Evolutionary conservation across 208 protist species (phyloP), one percentile per base, ranked within the genome.

Genomic region (Trypanosoma vivax): DNA sequence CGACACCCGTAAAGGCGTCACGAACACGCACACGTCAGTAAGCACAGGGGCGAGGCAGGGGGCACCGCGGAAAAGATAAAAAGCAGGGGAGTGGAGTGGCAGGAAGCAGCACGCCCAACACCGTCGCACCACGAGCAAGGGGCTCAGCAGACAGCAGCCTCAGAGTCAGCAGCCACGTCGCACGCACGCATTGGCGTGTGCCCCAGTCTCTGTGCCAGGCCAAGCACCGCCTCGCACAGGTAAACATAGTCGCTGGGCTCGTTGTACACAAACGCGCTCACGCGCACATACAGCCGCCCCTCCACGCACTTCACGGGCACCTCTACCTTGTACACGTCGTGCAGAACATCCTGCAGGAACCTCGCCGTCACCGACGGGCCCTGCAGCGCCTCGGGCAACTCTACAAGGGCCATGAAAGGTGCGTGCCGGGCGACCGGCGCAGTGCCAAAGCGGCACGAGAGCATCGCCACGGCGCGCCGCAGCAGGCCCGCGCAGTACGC

Each of bases 191-290:
- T 41, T 21, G 28, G 48, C 5, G 27, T 68, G 53, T 10, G 4
- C 1, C 16, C 27, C 37, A 56, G 3, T 27, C 76, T 73, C 19
- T 68, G 55, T 1, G 71, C 66, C 13, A 90, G 79, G 38, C 60
- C 45, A 21, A 90, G 51, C 5, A 95, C 51, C 7, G 81, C 81
- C 43, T 91, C 81, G 31, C 77, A 66, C 24, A 95, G 65, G 50
- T 85, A 92, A 5, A 72, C 64, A 59, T 95, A 95, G 50, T 95
- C 85, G 24, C 58, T 72, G 0, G 79, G 73, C 0, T 76, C 78
- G 56, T 96, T 96, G 74, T 96, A 94, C 2, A 96, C 76, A 65
- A 92, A 93, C 5, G 60, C 79, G 41, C 84, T 93, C 55, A 96
- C 78, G 18, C 90, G 82, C 3, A 90, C 31, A 35, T 94, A 96